Conservation (phyloP, 805 yeast species). For the Tetrapisispora iriomotensis region DNA sequence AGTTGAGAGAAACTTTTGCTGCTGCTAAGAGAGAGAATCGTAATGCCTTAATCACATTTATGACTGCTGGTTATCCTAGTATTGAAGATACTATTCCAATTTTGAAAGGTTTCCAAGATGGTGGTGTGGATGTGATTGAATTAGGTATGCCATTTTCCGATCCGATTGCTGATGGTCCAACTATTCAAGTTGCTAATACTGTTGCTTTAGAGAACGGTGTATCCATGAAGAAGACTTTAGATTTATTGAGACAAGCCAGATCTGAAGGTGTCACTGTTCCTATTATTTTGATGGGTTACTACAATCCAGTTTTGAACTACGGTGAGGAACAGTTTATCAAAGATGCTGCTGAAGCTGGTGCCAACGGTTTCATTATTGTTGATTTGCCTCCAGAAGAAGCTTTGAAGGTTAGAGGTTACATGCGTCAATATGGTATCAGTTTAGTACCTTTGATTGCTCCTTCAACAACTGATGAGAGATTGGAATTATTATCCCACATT, state of each 20-base stretch:
- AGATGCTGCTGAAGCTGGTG: conserved; percentile 83
- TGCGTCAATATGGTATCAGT: conserved; percentile 59
- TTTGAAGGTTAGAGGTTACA: conserved; percentile 64
- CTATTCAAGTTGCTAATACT: conserved; percentile 82
- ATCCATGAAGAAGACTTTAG: conserved; percentile 58
- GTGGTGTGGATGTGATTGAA: conserved; percentile 93
- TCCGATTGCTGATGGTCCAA: conserved; percentile 98
- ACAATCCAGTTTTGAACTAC: conserved; percentile 82
- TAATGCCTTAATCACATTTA: conserved; percentile 80
- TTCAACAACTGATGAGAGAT: conserved; percentile 84
- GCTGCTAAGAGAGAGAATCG: conserved; percentile 56
- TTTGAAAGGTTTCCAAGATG: conserved; percentile 79
- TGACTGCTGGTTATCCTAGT: conserved; percentile 92
- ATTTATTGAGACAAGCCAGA: conserved; percentile 68
- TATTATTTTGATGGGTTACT: conserved; percentile 92
- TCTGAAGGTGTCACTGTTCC: conserved; percentile 79
- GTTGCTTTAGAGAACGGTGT: conserved; percentile 78
- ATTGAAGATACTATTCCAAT: conserved; percentile 81
- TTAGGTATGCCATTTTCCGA: conserved; percentile 95
- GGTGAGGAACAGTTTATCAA: conserved; percentile 79
- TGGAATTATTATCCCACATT: conserved; percentile 64
- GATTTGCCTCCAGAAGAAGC: conserved; percentile 99
- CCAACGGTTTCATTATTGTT: conserved; percentile 87
- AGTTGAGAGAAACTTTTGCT: conserved; percentile 44
- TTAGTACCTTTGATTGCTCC: conserved; percentile 96